Base-by-base conservation (phyloP, 768 basidiomycete species). In the Boletus pseudopeckii region DNA sequence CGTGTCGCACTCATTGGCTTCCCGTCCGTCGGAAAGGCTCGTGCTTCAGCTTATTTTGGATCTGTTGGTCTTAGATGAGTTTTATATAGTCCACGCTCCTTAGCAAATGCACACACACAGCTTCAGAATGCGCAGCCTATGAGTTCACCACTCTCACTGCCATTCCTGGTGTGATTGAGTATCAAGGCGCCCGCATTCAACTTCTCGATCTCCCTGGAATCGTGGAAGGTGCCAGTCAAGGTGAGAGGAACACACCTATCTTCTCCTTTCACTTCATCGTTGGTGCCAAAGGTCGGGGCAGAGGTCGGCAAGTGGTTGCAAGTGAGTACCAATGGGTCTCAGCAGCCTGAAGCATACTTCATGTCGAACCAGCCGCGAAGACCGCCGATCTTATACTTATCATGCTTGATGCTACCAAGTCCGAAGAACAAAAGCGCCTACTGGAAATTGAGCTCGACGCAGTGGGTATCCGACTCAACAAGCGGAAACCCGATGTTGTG, bases 111-210 rank as follows among this genome's bases (percentile, higher is more conserved):
- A 99, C 97, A 0, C 86, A 94, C 60, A 99, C 97, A 0, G 84
- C 82, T 41, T 93, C 90, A 5, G 88, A 88, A 64, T 75, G 89
- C 0, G 97, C 95, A 14, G 90, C 92, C 11, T 98, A 97, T 66
- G 95, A 98, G 69, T 98, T 97, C 72, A 97, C 94, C 3, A 96
- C 92, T 4, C 80, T 96, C 32, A 91, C 90, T 10, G 96, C 97
- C 10, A 98, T 99, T 56, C 96, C 97, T 34, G 97, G 97, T 45
- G 97, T 98, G 4, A 83, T 98, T 17, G 95, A 98, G 64, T 90
- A 98, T 69, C 86, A 96, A 69, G 97, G 97, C 28, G 86, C 88
- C 3, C 81, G 92, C 40, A 94, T 98, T 52, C 97, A 99, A 68
- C 80, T 98, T 41, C 81, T 98, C 15, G 95, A 98, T 81, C 75